These are phyloP conservation scores for Coemansia sp. DNA, from an alignment of 192 early-diverging fungal species.

Conservation along the genomic window DNA sequence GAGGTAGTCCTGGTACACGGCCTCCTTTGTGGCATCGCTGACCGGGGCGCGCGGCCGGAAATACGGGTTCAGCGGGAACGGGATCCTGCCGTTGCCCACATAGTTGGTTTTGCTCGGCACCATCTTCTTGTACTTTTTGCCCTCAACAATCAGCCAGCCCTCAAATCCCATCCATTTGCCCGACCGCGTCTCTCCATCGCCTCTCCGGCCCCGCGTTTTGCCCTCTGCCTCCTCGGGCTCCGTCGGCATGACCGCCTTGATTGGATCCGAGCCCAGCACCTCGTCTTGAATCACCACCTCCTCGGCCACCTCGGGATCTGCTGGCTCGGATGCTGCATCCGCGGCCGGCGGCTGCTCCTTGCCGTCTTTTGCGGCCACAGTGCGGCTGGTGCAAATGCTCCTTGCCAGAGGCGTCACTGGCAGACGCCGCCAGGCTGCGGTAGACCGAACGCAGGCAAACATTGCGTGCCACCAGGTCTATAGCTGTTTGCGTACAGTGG, in stretches of 20 bases:
- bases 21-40: conserved; percentile 59
- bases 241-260: conserved; percentile 6
- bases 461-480: too few relatives aligned
- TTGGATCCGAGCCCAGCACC: conserved; percentile 18
- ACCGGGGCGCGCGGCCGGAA: conserved; percentile 79
- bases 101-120: conserved; percentile 19
- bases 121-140: conserved; percentile 19
- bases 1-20: conserved; percentile 68
- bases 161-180: conserved; percentile 15
- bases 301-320: background rate
- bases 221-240: background rate
- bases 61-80: conserved; percentile 88
- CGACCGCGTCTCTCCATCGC: background rate
- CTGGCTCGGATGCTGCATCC: background rate
- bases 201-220: background rate
- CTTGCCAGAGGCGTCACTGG: background rate
- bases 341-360: background rate
- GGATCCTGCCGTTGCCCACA: conserved; percentile 37
- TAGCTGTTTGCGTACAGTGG: too few relatives aligned
- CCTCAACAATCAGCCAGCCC: conserved; percentile 25
- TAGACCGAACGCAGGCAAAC: conserved; percentile 15
- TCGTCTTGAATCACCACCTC: background rate
- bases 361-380: too few relatives aligned
- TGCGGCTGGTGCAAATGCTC: too few relatives aligned
- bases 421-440: conserved; percentile 3